phyloP scores from a whole-genome alignment of 306 rosid genomes.

The Gleditsia sinensis region DNA sequence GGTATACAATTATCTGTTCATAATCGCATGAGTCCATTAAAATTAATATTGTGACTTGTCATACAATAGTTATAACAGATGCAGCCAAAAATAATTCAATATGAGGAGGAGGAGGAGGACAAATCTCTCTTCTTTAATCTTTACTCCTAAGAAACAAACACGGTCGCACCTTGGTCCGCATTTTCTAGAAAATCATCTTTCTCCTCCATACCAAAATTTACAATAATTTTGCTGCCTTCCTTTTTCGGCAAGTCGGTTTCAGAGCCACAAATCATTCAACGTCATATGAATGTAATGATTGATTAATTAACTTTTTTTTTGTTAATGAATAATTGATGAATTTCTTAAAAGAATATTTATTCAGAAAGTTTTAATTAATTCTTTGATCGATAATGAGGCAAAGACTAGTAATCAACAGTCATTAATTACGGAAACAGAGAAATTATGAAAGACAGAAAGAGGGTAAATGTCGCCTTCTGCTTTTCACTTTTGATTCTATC shows the following conservation, averaged over 20 bases:
- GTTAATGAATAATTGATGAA: conserved; percentile 9
- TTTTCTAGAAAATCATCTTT: conserved; percentile 30
- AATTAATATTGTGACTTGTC: background rate
- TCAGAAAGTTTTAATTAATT: background rate
- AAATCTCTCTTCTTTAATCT: conserved; percentile 10
- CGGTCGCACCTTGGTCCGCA: background rate
- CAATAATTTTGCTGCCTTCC: conserved; percentile 39
- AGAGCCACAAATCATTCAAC: conserved; percentile 16
- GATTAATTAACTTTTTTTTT: conserved; percentile 16
- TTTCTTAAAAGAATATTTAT: background rate
- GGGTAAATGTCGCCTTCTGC: background rate
- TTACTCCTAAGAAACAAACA: background rate
- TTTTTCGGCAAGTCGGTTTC: conserved; percentile 21
- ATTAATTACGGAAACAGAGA: background rate
- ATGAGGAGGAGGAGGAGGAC: conserved; percentile 17
- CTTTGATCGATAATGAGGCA: background rate
- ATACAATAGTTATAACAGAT: background rate
- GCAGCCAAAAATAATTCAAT: conserved; percentile 9
- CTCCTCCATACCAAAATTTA: conserved; percentile 36
- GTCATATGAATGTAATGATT: conserved; percentile 34
- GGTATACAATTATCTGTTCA: no score
- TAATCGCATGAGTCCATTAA: background rate
- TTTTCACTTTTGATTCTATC: conserved; percentile 11
- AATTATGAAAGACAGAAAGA: conserved; percentile 1
- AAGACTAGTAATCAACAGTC: background rate